Percentiles rank a stretch among this genome's conserved stretches.
These are phyloP conservation scores for Lodderomyces pseudojiufengensis DNA, from an alignment of 1,139 yeast genomes.

Conservation along the genomic window DNA sequence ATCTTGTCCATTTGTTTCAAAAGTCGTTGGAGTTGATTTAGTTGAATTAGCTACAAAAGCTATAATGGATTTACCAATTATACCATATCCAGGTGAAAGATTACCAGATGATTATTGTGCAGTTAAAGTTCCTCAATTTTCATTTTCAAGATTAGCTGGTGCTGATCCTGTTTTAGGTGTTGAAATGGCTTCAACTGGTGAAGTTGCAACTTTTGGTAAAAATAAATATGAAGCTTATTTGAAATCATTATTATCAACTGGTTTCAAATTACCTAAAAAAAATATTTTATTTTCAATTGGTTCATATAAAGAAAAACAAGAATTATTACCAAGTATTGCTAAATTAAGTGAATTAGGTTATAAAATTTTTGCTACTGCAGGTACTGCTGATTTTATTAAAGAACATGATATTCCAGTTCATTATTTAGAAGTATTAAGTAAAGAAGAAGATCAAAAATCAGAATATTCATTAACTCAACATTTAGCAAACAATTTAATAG, in stretches of 20 bases:
- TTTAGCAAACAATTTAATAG: slow-evolving; percentile 94
- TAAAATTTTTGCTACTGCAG: slow-evolving; percentile 94
- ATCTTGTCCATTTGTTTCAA: slow-evolving; percentile 97
- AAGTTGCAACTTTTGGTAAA: slow-evolving; percentile 95
- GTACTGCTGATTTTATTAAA: slow-evolving; percentile 97
- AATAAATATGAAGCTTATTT: slow-evolving; percentile 96
- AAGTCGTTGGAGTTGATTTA: slow-evolving; percentile 94
- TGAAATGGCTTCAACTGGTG: slow-evolving; percentile 99
- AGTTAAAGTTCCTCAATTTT: slow-evolving; percentile 95
- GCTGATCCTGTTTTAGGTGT: slow-evolving; percentile 99
- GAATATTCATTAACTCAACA: slow-evolving; percentile 96
- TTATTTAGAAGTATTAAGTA: slow-evolving; percentile 82
- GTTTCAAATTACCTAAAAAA: slow-evolving; percentile 92
- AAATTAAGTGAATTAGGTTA: slow-evolving; percentile 81
- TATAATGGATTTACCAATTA: slow-evolving; percentile 81
- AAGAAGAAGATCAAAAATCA: slow-evolving; percentile 74
- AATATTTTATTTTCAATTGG: slow-evolving; percentile 93
- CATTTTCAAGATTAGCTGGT: slow-evolving; percentile 95
- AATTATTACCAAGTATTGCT: slow-evolving; percentile 82
- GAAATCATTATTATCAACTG: slow-evolving; percentile 91
- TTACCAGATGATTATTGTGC: slow-evolving; percentile 95
- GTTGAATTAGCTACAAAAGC: slow-evolving; percentile 98
- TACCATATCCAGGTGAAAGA: slow-evolving; percentile 85
- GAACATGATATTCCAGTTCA: slow-evolving; percentile 94
- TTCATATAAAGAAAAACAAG: slow-evolving; percentile 95